Evolutionary conservation across 441 rosid species (phyloP).

Genomic region (Euphorbia corollata): DNA sequence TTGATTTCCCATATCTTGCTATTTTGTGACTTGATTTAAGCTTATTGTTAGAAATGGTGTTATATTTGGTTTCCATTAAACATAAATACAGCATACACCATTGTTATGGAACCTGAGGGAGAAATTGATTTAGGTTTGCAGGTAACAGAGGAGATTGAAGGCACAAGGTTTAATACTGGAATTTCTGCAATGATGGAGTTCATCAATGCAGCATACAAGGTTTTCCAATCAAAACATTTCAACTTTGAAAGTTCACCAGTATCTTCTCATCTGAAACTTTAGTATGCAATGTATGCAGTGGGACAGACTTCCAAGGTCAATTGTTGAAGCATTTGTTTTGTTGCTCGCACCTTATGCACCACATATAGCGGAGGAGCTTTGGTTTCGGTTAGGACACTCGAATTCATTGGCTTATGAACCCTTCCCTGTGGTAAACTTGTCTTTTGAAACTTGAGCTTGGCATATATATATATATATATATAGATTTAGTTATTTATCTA

Average conservation of each 20-base stretch:
- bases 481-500: not conserved
- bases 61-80: not conserved
- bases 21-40: not conserved
- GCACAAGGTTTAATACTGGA: conserved; percentile 87
- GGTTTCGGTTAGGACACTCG: conserved; percentile 70
- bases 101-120: not conserved
- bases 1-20: not conserved
- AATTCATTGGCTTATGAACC: conserved; percentile 59
- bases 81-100: not conserved
- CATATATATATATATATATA: not conserved
- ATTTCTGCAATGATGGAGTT: conserved; percentile 99
- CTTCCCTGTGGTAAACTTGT: conserved; percentile 55
- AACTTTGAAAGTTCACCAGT: not conserved
- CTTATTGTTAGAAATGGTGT: not conserved
- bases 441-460: not conserved
- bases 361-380: conserved; percentile 94
- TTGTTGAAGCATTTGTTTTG: conserved; percentile 60
- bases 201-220: conserved; percentile 84
- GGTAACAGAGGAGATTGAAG: conserved; percentile 92
- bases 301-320: conserved; percentile 65
- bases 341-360: conserved; percentile 90
- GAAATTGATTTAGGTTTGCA: conserved; percentile 25
- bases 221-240: conserved; percentile 15
- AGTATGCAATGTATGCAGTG: conserved; percentile 54
- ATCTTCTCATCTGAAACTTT: not conserved